Base-by-base conservation (phyloP, 1,284 basidiomycete species). In the Sanghuangporus weigelae region DNA sequence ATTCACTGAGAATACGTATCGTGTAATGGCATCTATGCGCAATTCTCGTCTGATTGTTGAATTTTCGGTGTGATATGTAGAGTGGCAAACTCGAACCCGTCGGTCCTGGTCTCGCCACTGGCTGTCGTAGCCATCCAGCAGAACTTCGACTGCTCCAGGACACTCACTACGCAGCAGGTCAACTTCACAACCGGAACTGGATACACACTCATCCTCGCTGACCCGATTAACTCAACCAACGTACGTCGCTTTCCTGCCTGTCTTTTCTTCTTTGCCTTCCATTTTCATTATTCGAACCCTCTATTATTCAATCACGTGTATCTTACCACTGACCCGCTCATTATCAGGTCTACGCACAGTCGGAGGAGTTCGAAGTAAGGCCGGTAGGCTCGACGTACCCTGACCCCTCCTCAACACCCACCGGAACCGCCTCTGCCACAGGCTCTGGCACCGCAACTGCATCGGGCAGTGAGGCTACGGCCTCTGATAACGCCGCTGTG, bases 361-460 rank as follows among this genome's bases (percentile, higher is more conserved):
- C 88, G 36, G 67, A 82, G 62, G 70, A 75, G 10, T 92, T 92
- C 74, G 84, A 87, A 72, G 83, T 93, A 75, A 87, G 88, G 72
- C 70, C 86, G 12, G 68, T 77, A 48, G 84, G 84, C 58, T 79
- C 90, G 12, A 10, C 78, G 7, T 93, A 89, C 74, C 87, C 90
- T 19, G 70, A 80, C 14, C 67, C 78, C 3, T 66, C 71, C 3
- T 71, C 79, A 21, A 72, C 78, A 16, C 74, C 78, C 21, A 69
- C 73, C 2, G 68, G 69, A 48, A 56, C 49, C 53, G 62, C 60
- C 23, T 31, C 63, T 26, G 38, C 64, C 42, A 63, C 68, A 36
- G 69, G 64, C 6, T 69, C 76, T 16, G 63, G 67, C 53, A 69
- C 73, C 6, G 66, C 73, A 19, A 68, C 72, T 53, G 66, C 70